Percentiles rank a stretch among this genome's conserved stretches.
These are phyloP conservation scores for Neurospora intermedia DNA, from an alignment of 495 filamentous ascomycete species.

Conservation along the genomic window DNA sequence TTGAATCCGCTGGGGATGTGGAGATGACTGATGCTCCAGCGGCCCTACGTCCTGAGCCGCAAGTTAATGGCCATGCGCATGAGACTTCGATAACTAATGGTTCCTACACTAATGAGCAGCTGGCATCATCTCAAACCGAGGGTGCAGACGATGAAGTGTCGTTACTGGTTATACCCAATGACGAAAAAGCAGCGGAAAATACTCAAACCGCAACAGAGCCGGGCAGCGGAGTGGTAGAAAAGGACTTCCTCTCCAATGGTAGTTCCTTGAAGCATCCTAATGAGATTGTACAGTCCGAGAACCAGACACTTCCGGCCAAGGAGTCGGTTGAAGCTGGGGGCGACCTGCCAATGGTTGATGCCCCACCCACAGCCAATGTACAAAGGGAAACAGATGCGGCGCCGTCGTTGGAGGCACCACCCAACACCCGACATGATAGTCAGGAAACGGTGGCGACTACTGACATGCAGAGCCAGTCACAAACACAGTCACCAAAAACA, in stretches of 20 bases:
- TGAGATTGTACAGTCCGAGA: background rate
- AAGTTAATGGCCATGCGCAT: background rate
- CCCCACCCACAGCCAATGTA: slow-evolving; percentile 3
- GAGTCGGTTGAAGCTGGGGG: slow-evolving; percentile 32
- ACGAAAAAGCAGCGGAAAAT: background rate
- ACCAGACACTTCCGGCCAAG: slow-evolving; percentile 7
- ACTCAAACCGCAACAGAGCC: background rate
- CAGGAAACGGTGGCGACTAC: slow-evolving; percentile 29
- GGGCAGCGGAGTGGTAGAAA: background rate
- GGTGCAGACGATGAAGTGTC: background rate
- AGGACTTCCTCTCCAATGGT: background rate
- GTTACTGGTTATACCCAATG: background rate
- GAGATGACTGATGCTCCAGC: slow-evolving; percentile 26
- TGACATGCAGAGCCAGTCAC: slow-evolving; percentile 29
- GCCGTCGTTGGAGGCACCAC: slow-evolving; percentile 12
- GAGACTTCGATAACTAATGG: background rate
- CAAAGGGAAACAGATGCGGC: slow-evolving; percentile 8
- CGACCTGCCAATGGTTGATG: slow-evolving; percentile 38
- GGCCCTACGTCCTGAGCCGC: slow-evolving; percentile 16
- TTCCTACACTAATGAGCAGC: background rate
- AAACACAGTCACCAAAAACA: slow-evolving; percentile 46
- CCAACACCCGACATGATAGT: slow-evolving; percentile 15
- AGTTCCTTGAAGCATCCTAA: background rate
- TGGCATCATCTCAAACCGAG: background rate
- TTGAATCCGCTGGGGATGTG: slow-evolving; percentile 10